Evolutionary conservation across 106 monocot genomes (phyloP), one percentile per base, ranked within the genome.

Genomic region (Dioscorea dumetorum): DNA sequence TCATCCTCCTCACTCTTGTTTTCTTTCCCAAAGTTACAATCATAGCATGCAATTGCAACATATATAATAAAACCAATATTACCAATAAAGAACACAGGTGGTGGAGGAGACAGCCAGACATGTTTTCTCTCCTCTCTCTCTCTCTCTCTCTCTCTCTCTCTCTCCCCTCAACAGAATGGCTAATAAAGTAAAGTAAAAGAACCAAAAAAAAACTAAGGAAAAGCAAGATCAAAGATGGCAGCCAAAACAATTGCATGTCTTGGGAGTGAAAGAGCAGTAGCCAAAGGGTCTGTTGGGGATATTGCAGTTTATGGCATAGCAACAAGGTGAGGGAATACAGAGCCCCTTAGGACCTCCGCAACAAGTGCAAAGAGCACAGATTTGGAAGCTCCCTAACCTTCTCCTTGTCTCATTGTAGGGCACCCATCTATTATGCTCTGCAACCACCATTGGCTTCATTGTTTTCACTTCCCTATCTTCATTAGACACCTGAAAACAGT

Each of bases 271-370:
- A 33, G 95, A 83, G 80, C 91, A 95, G 78, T 83, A 83, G 51
- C 91, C 95, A 48, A 95, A 95, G 35, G 95, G 95, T 71, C 91
- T 63, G 64, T 95, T 95, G 58, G 95, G 91, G 48, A 95, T 95
- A 77, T 91, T 95, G 88, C 95, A 95, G 78, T 88, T 95, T 81
- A 95, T 88, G 35, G 91, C 77, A 70, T 95, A 95, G 80, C 95
- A 95, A 72, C 95, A 95, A 16, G 95, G 91, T 19, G 95, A 91
- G 18, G 95, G 91, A 18, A 95, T 35, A 76, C 95, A 95, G 63
- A 86, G 70, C 23, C 86, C 77, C 54, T 63, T 79, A 9, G 85
- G 82, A 2, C 95, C 95, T 1, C 95, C 95, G 50, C 95, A 95
- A 80, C 95, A 95, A 49, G 91, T 95, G 81, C 95, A 95, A 33